These are phyloP conservation scores for Quillaja saponaria DNA, from an alignment of 306 rosid genomes.

Conservation along the genomic window DNA sequence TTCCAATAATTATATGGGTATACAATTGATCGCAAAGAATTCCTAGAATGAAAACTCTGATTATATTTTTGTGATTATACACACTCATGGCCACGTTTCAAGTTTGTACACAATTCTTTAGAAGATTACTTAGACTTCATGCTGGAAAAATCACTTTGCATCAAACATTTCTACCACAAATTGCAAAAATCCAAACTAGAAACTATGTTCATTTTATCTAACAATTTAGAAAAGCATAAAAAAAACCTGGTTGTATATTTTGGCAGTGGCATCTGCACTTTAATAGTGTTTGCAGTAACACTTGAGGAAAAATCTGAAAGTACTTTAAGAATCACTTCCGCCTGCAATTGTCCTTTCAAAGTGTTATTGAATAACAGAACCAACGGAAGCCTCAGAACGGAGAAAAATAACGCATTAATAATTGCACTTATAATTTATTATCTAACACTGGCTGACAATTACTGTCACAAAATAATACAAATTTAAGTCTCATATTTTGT, in stretches of 20 bases:
- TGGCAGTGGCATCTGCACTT: constrained; percentile 79
- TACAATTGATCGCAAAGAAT: constrained; percentile 3
- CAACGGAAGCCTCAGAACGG: no score
- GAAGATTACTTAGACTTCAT: constrained; percentile 13
- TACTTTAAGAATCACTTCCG: constrained; percentile 70
- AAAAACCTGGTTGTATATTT: constrained; percentile 55
- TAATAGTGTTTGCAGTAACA: constrained; percentile 70
- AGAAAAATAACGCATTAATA: no score
- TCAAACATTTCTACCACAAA: constrained; percentile 22
- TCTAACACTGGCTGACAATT: no score
- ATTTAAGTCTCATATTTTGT: background rate
- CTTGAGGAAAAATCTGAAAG: constrained; percentile 74
- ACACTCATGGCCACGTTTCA: no score
- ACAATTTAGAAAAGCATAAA: constrained; percentile 9
- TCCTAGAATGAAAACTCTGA: no score
- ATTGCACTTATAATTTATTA: no score
- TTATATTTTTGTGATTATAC: no score
- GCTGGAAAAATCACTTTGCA: constrained; percentile 5
- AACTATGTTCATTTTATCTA: constrained; percentile 24
- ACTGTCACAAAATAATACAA: no score
- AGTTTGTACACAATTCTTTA: no score
- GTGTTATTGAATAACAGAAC: no score
- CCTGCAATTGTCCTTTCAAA: constrained; percentile 39
- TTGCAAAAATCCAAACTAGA: constrained; percentile 4
- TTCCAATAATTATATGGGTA: background rate